Base-by-base conservation (phyloP, 805 yeast species). In the Myxozyma sirexii region DNA sequence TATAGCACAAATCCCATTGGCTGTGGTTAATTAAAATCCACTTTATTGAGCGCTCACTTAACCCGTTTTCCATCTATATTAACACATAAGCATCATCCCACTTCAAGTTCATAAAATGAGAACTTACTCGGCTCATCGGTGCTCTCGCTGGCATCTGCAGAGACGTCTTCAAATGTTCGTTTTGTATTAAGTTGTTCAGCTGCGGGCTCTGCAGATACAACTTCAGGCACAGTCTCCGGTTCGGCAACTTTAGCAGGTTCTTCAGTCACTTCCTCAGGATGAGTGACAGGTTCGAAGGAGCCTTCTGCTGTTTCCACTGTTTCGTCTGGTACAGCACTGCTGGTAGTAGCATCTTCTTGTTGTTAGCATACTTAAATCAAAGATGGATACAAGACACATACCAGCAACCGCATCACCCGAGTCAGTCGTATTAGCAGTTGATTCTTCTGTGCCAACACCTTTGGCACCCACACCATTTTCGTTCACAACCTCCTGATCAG, bases 1-100 rank as follows among this genome's bases (percentile, higher is more conserved):
- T n/a, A n/a, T n/a, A n/a, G n/a, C n/a, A n/a, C n/a, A n/a, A n/a
- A n/a, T n/a, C n/a, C n/a, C n/a, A n/a, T n/a, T n/a, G n/a, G n/a
- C n/a, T n/a, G n/a, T n/a, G n/a, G n/a, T n/a, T n/a, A n/a, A n/a
- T n/a, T n/a, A n/a, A n/a, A n/a, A n/a, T n/a, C n/a, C n/a, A n/a
- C n/a, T 29, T 29, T 10, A 29, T 7, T 29, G 10, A 10, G 6
- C 10, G 10, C 10, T 29, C 33, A 29, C 26, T 42, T 51, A 4
- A 13, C 41, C 27, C 47, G 55, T 29, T 41, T 42, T 21, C 41
- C 41, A 41, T 39, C 55, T 48, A 48, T 43, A 19, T 37, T 48
- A 48, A 21, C 26, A 48, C 4, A 19, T 6, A 5, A 8, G 7
- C 24, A 1, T 24, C 21, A 6, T 6, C 6, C n/a, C 3, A 15